phyloP scores from a whole-genome alignment of 345 rosid species.

The Eucalyptus rudis region DNA sequence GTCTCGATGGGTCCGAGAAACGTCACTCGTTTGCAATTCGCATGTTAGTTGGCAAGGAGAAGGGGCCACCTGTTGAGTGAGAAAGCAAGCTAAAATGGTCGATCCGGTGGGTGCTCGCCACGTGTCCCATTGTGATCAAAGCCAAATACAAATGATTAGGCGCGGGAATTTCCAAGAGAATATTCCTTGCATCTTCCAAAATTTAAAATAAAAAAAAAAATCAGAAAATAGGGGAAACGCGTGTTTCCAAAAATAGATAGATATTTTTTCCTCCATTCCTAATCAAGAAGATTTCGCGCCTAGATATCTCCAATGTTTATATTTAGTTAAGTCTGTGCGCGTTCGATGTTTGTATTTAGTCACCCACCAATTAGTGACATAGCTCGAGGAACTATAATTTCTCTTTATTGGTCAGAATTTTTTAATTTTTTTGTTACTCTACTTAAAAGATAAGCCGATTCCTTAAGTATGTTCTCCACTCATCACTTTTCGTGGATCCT shows the following conservation, averaged over 20 bases:
- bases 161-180: not conserved
- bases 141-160: not conserved
- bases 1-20: not conserved
- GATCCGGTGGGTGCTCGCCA: not conserved
- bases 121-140: not conserved
- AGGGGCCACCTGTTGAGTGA: not conserved
- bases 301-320: not conserved
- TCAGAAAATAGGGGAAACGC: not conserved
- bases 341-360: fast-evolving
- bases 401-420: not conserved
- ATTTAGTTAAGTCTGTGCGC: not conserved
- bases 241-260: not conserved
- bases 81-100: not conserved
- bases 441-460: fast-evolving
- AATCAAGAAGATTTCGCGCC: not conserved
- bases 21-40: not conserved
- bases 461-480: too few species aligned
- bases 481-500: fast-evolving
- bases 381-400: not conserved
- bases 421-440: too few species aligned
- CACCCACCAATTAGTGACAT: not conserved
- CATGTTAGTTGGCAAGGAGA: not conserved
- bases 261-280: not conserved
- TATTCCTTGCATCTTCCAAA: not conserved
- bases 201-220: not conserved